These are phyloP conservation scores for Fusarium bulbicola DNA, from an alignment of 2,329 filamentous ascomycete species.

Conservation along the genomic window DNA sequence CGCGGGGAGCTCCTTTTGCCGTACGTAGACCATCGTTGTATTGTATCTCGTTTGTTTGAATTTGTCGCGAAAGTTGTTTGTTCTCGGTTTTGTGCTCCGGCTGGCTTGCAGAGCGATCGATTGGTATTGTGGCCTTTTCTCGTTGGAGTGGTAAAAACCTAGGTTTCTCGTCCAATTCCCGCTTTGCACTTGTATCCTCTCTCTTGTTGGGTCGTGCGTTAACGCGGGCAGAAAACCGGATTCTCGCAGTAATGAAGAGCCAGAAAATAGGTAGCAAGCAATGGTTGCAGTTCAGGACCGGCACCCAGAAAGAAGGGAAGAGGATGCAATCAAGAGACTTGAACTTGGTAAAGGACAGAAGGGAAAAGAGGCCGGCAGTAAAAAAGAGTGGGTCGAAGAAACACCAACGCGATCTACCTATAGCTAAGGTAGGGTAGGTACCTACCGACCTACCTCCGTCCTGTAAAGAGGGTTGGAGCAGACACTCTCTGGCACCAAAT, in stretches of 20 bases:
- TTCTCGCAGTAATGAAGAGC: background rate
- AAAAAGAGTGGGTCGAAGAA: conserved; percentile 34
- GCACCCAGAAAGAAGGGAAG: background rate
- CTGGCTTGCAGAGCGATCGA: conserved; percentile 9
- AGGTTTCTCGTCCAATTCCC: conserved; percentile 21
- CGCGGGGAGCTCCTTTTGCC: conserved; percentile 86
- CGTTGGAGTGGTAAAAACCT: conserved; percentile 22
- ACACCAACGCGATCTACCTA: background rate
- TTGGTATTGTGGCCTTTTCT: conserved; percentile 29
- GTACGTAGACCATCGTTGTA: conserved; percentile 87
- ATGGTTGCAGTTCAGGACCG: background rate
- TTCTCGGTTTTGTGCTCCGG: background rate
- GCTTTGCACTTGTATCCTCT: conserved; percentile 17
- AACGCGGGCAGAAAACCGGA: background rate
- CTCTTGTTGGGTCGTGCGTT: background rate
- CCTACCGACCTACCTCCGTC: background rate
- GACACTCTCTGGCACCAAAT: background rate
- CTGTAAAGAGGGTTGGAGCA: background rate
- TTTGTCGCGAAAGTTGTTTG: background rate
- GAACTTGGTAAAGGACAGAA: conserved; percentile 21
- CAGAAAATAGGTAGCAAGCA: background rate
- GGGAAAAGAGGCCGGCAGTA: conserved; percentile 25
- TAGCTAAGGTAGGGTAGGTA: background rate
- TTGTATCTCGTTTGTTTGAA: conserved; percentile 1
- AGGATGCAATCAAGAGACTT: conserved; percentile 1